Conservation (phyloP, 257 asterid species). For the Anisodus acutangulus region DNA sequence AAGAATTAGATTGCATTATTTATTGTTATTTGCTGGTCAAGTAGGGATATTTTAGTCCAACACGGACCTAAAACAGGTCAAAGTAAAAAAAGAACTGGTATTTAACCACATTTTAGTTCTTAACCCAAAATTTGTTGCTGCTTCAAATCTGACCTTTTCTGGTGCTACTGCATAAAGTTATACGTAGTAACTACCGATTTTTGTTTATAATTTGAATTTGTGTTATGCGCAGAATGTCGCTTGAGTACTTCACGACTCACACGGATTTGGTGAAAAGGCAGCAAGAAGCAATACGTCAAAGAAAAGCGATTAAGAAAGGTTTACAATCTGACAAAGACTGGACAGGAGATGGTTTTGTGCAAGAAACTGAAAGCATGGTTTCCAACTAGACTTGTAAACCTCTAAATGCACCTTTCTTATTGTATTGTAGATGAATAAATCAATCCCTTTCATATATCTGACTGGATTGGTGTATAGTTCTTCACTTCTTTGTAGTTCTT, state of each 20-base stretch:
- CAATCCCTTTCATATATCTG: neutral
- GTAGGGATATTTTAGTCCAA: neutral
- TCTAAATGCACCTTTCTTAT: neutral
- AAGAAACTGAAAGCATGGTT: conserved; percentile 92
- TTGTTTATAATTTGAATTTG: neutral
- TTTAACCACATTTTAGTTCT: neutral
- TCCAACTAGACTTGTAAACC: conserved; percentile 3
- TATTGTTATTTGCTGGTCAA: neutral
- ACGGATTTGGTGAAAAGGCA: conserved; percentile 78
- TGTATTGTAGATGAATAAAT: conserved; percentile 8
- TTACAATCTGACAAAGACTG: conserved; percentile 88
- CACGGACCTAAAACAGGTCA: neutral
- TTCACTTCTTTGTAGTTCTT: conserved; percentile 13
- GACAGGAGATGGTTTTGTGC: conserved; percentile 97
- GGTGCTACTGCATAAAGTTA: neutral
- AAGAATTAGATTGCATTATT: conserved; percentile 10
- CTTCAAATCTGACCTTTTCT: neutral
- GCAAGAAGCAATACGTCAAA: conserved; percentile 73
- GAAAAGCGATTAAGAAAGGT: conserved; percentile 84
- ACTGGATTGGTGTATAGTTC: conserved; percentile 16
- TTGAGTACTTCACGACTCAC: conserved; percentile 83
- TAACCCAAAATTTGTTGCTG: neutral
- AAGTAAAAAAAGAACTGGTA: neutral
- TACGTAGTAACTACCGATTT: neutral
- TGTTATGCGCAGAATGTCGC: conserved; percentile 56